Percentiles rank a stretch among this genome's conserved stretches.
Conservation (phyloP, 495 filamentous ascomycete genomes). For the Penicillium manginii region DNA sequence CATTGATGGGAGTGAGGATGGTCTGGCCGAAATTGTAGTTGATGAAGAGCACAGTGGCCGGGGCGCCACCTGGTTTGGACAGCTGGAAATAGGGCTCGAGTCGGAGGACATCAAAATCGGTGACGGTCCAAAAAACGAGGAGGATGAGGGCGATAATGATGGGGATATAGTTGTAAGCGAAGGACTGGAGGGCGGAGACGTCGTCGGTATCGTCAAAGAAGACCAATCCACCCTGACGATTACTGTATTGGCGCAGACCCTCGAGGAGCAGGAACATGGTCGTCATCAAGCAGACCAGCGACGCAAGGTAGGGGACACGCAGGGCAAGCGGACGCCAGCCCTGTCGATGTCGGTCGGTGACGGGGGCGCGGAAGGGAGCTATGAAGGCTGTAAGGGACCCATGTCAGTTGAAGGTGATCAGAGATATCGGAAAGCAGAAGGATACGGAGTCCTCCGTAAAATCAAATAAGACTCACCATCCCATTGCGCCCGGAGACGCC, state of each 20-base stretch:
- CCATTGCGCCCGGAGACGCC: slow-evolving; percentile 23
- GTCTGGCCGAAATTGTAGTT: slow-evolving; percentile 51
- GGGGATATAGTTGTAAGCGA: slow-evolving; percentile 46
- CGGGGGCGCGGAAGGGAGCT: slow-evolving; percentile 17
- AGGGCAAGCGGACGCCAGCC: slow-evolving; percentile 45
- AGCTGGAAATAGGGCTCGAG: slow-evolving; percentile 48
- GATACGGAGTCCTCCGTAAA: no score
- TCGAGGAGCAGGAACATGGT: slow-evolving; percentile 33
- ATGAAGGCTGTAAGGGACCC: slow-evolving; percentile 17
- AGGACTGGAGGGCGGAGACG: slow-evolving; percentile 36
- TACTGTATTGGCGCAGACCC: slow-evolving; percentile 39
- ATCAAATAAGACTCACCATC: slow-evolving; percentile 12
- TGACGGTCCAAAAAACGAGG: slow-evolving; percentile 42
- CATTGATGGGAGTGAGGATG: slow-evolving; percentile 42
- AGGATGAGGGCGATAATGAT: slow-evolving; percentile 41
- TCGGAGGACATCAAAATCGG: slow-evolving; percentile 48
- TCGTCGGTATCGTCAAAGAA: slow-evolving; percentile 40
- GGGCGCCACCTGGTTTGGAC: slow-evolving; percentile 38
- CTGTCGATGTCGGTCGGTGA: slow-evolving; percentile 8
- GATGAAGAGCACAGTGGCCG: slow-evolving; percentile 43
- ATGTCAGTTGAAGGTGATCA: neutral
- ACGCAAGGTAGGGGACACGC: slow-evolving; percentile 37
- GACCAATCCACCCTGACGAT: slow-evolving; percentile 34
- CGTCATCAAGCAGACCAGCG: slow-evolving; percentile 32
- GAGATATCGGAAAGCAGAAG: neutral